Evolutionary conservation across 179 eudicot genomes (phyloP), one percentile per base, ranked within the genome.

Genomic region (Corrigiola litoralis): DNA sequence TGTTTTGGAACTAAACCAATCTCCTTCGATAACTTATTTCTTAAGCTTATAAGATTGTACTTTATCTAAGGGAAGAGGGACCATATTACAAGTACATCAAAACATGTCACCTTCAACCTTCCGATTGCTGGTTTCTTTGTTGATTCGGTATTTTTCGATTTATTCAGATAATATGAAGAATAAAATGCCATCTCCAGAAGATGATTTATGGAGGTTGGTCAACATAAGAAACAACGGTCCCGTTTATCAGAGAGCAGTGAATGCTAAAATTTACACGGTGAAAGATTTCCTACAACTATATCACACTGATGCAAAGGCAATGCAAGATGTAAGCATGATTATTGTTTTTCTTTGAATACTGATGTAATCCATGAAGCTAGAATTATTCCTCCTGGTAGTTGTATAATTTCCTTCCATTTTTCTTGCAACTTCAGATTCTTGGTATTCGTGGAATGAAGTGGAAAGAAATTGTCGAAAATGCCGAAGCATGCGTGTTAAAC

Each of bases 381-480:
- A 2, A 38, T n/a, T 34, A 31, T 20, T 33, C 13, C 14, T 29
- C 17, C 24, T 32, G 23, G 18, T 37, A 31, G 4, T 17, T 37
- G 1, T 17, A 5, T 23, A 10, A 6, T 11, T 2, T 27, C 24
- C 28, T 20, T 20, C 17, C 33, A 2, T 44, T 37, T 70, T 31
- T 52, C 32, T 17, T 2, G 36, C 17, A 29, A 47, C 37, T 33
- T 36, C 65, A 91, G 97, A 71, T 80, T 50, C 74, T 86, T 16
- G 51, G 66, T 41, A 73, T 81, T 70, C 58, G 75, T 23, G 77
- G 70, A 48, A 91, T 61, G 75, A 61, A 58, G 50, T 88, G 92
- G 94, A 61, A 72, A 24, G 72, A 72, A 51, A 88, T 79, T 36
- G 65, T 75, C 10, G 63, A 71, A 46, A 87, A 86, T 56, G 97